Base-by-base conservation (phyloP, 208 protist genomes). In the Trypanosoma melophagium region DNA sequence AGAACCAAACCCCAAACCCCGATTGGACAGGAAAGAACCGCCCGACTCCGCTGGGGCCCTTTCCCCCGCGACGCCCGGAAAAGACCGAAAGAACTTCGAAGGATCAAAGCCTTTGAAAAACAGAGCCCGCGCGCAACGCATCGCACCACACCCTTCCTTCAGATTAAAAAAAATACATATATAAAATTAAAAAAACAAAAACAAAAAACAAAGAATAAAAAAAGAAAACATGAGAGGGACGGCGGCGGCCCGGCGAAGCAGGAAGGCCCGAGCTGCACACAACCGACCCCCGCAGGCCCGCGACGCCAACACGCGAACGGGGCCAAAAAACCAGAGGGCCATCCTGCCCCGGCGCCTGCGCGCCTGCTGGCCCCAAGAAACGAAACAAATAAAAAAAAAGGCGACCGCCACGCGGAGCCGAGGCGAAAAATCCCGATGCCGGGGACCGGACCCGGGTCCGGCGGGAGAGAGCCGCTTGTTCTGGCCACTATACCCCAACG, bases 111-210 rank as follows among this genome's bases (percentile, higher is more conserved):
- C 31, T n/a, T 65, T 65, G 42, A 54, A 9, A 24, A 25, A 56
- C 25, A 16, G 2, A 55, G 19, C 12, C 1, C 4, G 22, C 16
- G 60, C 31, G 7, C 9, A 4, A 21, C 41, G 19, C 47, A 56
- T 22, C 47, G 16, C 16, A 14, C 16, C 4, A 12, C 42, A 47
- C 16, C 1, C 42, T 17, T 47, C 13, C 42, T 8, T 8, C 9
- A 10, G 10, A 62, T 42, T 62, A 44, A 28, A 62, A 62, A 62
- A 57, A 14, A 42, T 52, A 19, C 71, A 2, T 76, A 81, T 87
- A 38, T 17, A 45, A 51, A 47, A 45, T 54, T 2, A 24, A 47
- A 50, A 28, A 5, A 8, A 31, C 2, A 62, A 25, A 67, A 25
- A 66, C 3, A 67, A 67, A 59, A 67, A 12, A 31, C 2, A 67